These are phyloP conservation scores for Sphagnum tenellum DNA, from an alignment of 225 moss, liverwort and hornwort genomes.

Conservation along the genomic window DNA sequence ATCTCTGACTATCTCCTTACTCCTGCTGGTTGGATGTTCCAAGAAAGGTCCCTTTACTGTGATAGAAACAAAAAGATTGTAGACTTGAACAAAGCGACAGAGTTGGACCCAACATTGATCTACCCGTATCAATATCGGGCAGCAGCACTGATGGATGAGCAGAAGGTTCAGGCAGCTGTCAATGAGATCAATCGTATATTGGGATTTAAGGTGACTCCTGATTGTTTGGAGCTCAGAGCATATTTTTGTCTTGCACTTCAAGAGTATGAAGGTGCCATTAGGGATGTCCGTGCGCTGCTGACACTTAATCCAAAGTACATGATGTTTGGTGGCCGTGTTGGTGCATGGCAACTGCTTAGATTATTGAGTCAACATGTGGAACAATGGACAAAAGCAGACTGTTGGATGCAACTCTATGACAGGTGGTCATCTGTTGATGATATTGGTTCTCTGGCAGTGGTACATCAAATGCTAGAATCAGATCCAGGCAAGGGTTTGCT, in stretches of 20 bases:
- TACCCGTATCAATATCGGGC: constrained; percentile 96
- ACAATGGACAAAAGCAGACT: constrained; percentile 97
- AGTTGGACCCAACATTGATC: constrained; percentile 82
- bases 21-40: constrained; percentile 88
- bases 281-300: constrained; percentile 93
- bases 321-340: constrained; percentile 97
- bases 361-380: constrained; percentile 94
- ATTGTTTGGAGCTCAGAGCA: constrained; percentile 87
- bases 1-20: constrained; percentile 44
- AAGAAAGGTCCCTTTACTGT: constrained; percentile 75
- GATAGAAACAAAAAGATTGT: constrained; percentile 67
- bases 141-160: constrained; percentile 92
- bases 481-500: constrained; percentile 94
- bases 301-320: constrained; percentile 87
- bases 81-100: constrained; percentile 78
- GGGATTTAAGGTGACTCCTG: constrained; percentile 97
- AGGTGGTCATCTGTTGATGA: constrained; percentile 99
- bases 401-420: constrained; percentile 99
- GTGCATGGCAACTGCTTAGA: constrained; percentile 75
- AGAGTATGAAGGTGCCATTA: constrained; percentile 92
- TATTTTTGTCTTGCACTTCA: constrained; percentile 96
- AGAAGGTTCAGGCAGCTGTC: constrained; percentile 79
- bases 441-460: constrained; percentile 93
- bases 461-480: constrained; percentile 99
- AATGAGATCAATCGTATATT: constrained; percentile 81